Evolutionary conservation across 2,329 filamentous ascomycete species (phyloP).

Genomic region (Parastagonospora avenae): DNA sequence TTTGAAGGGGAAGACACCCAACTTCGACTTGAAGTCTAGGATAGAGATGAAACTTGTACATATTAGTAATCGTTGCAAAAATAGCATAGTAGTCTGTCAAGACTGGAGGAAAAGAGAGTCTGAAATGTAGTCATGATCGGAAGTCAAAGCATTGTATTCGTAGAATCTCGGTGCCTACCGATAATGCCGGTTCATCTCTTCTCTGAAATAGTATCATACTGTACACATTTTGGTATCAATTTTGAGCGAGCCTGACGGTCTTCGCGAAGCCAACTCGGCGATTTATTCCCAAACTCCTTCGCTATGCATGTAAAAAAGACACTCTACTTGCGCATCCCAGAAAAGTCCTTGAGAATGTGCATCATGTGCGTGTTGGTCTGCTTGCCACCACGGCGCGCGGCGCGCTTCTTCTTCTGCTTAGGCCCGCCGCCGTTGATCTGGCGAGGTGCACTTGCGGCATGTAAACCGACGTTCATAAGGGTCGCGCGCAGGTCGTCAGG

Average conservation of each 20-base stretch:
- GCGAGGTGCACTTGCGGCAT: slow-evolving; percentile 4
- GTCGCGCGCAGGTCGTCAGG: slow-evolving; percentile 77
- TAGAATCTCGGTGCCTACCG: too few relatives aligned
- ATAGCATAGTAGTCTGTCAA: too few relatives aligned
- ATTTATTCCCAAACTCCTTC: slow-evolving; percentile 31
- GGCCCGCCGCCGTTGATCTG: slow-evolving; percentile 66
- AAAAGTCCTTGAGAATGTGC: slow-evolving; percentile 77
- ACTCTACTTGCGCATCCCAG: slow-evolving; percentile 49
- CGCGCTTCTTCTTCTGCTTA: slow-evolving; percentile 76
- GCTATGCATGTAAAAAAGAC: slow-evolving; percentile 32
- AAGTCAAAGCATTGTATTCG: too few relatives aligned
- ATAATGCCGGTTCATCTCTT: too few relatives aligned
- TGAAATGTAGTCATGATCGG: too few relatives aligned
- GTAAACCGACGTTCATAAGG: slow-evolving; percentile 74
- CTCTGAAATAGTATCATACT: neutral
- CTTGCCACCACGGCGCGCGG: slow-evolving; percentile 75
- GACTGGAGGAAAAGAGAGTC: too few relatives aligned
- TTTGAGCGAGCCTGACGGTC: neutral
- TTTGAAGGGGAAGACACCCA: too few relatives aligned
- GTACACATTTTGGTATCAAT: neutral
- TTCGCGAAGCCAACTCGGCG: neutral
- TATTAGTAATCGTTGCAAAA: too few relatives aligned
- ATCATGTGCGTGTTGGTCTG: slow-evolving; percentile 88
- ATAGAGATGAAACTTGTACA: too few relatives aligned
- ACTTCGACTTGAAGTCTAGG: too few relatives aligned